phyloP scores from a whole-genome alignment of 352 stramenopile species.

The Pythium insidiosum region DNA sequence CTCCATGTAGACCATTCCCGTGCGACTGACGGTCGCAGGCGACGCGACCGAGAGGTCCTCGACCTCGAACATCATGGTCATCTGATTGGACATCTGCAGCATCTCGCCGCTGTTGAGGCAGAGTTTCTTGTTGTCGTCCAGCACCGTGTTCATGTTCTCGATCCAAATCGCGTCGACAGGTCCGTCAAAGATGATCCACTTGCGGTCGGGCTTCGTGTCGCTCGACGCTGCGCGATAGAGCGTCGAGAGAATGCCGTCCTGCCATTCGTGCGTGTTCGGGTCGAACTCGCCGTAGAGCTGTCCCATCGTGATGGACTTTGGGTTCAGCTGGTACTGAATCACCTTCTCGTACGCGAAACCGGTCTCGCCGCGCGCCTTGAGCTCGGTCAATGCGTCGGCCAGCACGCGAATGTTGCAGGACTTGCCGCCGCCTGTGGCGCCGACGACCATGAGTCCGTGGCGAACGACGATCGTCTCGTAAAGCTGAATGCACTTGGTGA shows the following conservation, averaged over 20 bases:
- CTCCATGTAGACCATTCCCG: conserved; percentile 97
- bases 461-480: conserved; percentile 93
- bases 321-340: conserved; percentile 89
- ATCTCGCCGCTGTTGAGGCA: conserved; percentile 93
- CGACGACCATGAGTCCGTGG: conserved; percentile 95
- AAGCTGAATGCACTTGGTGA: conserved; percentile 92
- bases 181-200: conserved; percentile 94
- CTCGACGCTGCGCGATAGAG: conserved; percentile 88
- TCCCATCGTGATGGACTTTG: conserved; percentile 93
- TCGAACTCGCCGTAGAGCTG: conserved; percentile 95
- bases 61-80: conserved; percentile 98
- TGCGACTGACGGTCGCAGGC: conserved; percentile 91
- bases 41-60: conserved; percentile 92
- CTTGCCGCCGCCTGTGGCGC: conserved; percentile 87
- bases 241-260: conserved; percentile 93
- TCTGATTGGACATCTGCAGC: conserved; percentile 92
- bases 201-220: conserved; percentile 85
- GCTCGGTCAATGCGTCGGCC: conserved; percentile 83
- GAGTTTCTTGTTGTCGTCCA: conserved; percentile 95
- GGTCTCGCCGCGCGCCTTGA: conserved; percentile 61
- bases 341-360: conserved; percentile 88
- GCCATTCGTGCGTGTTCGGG: conserved; percentile 93
- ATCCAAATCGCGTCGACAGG: conserved; percentile 95
- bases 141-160: conserved; percentile 96
- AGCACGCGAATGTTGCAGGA: conserved; percentile 88